Conservation (phyloP, 208 protist genomes). For the Borovskyia barvae region DNA sequence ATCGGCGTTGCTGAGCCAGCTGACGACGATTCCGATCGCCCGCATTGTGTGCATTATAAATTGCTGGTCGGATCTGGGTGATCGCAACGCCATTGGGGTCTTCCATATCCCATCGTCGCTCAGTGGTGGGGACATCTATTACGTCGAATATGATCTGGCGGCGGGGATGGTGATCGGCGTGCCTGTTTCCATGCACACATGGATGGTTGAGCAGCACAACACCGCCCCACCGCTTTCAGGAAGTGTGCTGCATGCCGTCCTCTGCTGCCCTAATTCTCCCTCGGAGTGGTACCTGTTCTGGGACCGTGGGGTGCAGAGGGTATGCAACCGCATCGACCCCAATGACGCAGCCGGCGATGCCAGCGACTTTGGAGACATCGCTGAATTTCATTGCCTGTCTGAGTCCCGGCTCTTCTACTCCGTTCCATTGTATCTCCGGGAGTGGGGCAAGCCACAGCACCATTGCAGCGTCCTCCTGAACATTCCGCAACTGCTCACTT, state of each 20-base stretch:
- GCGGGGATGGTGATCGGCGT: neutral
- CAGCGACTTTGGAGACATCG: neutral
- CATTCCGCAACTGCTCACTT: constrained; percentile 3
- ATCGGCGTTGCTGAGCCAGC: constrained; percentile 10
- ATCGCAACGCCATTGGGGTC: constrained; percentile 4
- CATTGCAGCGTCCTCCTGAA: constrained; percentile 19
- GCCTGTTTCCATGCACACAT: neutral
- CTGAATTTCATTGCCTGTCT: neutral
- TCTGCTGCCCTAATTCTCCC: constrained; percentile 8
- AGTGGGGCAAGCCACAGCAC: constrained; percentile 20
- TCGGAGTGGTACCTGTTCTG: constrained; percentile 20
- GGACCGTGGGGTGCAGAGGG: constrained; percentile 4
- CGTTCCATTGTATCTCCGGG: constrained; percentile 7
- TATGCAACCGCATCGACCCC: neutral
- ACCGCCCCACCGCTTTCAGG: neutral
- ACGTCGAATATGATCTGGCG: constrained; percentile 19
- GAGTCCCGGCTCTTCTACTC: constrained; percentile 19
- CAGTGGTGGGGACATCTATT: neutral
- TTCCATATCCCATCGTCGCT: constrained; percentile 13
- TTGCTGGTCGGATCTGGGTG: constrained; percentile 11
- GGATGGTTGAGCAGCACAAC: too few species aligned
- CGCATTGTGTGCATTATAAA: constrained; percentile 11
- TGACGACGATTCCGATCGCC: constrained; percentile 38
- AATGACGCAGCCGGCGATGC: neutral
- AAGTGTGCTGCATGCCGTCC: constrained; percentile 6